Base-by-base conservation (phyloP, 148 eudicot species). In the Simmondsia chinensis region DNA sequence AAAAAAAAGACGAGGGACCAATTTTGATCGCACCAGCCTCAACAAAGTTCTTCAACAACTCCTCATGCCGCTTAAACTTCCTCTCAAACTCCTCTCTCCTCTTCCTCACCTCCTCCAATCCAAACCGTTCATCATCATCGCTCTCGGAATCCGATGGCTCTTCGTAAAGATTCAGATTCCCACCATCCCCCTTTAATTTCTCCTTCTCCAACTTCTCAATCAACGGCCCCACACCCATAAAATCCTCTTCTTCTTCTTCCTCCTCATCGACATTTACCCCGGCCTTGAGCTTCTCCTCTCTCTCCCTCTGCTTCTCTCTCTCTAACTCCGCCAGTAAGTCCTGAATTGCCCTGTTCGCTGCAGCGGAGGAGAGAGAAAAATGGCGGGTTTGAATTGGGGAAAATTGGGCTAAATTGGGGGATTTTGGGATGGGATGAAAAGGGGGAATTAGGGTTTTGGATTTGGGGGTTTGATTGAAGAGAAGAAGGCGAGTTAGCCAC, bases 211-310 rank as follows among this genome's bases (percentile, higher is more conserved):
- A 43, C 46, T 77, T 80, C 51, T 70, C 97, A 45, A 83, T 73
- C 21, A 77, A 46, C n/a, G 79, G 73, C 1, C 64, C 67, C 17
- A 80, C 79, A 0, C 91, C 91, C 77, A 80, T 33, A 56, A 40
- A 77, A 60, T 83, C 96, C 63, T 77, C 96, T 6, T 80, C 75
- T 3, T 77, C 82, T 27, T 75, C 87, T 1, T 57, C 74, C 20
- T 58, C 81, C 6, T 74, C 80, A 18, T 66, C 73, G 1, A 82
- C 79, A 0, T 60, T 23, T n/a, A 88, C 51, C 0, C 91, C 96
- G 2, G 73, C 71, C 50, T 39, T 71, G 27, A 32, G 36, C 57
- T 71, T 72, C 53, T 61, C 86, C 32, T 80, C 83, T 15, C 77
- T 66, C 60, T 87, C 94, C 9, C 11, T 41, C 0, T 51, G 33